phyloP scores from a whole-genome alignment of 2,329 filamentous ascomycete species.

The Septoria petroselini region DNA sequence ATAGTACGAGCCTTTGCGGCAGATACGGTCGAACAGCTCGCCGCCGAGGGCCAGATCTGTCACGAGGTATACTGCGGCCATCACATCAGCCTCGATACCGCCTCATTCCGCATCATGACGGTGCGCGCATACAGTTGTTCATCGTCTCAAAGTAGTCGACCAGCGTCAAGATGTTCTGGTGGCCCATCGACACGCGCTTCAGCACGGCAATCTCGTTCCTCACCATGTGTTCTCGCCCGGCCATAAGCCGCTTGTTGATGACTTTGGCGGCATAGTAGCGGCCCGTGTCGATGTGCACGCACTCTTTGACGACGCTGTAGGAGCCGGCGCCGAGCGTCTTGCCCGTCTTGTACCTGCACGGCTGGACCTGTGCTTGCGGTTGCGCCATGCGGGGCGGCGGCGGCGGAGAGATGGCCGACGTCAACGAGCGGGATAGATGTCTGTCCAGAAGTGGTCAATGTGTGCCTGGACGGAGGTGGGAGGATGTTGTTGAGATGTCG shows the following conservation, averaged over 20 bases:
- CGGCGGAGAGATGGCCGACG: background rate
- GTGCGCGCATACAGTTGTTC: slow-evolving; percentile 92
- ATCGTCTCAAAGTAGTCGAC: slow-evolving; percentile 99
- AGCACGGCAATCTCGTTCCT: slow-evolving; percentile 97
- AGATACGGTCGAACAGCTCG: slow-evolving; percentile 97
- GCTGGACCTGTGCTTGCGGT: slow-evolving; percentile 66
- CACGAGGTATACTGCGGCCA: slow-evolving; percentile 74
- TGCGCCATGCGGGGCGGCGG: slow-evolving; percentile 25
- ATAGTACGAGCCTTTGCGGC: slow-evolving; percentile 96
- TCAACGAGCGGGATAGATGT: background rate
- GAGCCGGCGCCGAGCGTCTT: slow-evolving; percentile 96
- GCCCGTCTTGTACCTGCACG: slow-evolving; percentile 96
- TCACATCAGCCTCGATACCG: slow-evolving; percentile 11
- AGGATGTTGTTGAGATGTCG: background rate
- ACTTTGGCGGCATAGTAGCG: slow-evolving; percentile 98
- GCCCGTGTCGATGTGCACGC: slow-evolving; percentile 95
- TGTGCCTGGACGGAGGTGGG: background rate
- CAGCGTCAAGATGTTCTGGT: slow-evolving; percentile 94
- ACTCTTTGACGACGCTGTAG: slow-evolving; percentile 98
- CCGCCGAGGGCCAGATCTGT: slow-evolving; percentile 94
- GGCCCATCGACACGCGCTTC: slow-evolving; percentile 97
- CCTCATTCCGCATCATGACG: no score
- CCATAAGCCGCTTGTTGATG: slow-evolving; percentile 98
- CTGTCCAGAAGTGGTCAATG: background rate
- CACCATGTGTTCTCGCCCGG: slow-evolving; percentile 97